A percentile compares a stretch with the other conserved stretches of the same genome.
Conservation (phyloP, 2,329 filamentous ascomycete genomes). For the Magnaporthiopsis poae region DNA sequence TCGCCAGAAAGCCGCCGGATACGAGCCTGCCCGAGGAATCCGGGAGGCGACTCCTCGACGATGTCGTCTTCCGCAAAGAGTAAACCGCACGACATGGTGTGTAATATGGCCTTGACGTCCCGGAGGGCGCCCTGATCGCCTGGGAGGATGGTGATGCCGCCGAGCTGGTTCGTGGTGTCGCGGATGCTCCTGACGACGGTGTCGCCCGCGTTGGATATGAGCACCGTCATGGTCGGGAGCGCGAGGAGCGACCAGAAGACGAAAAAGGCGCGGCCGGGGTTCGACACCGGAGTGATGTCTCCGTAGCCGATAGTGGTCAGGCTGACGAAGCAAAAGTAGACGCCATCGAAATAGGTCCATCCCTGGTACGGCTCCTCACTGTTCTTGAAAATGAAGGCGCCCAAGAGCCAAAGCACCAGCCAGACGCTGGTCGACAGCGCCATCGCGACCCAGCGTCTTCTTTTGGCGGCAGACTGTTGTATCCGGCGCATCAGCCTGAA, state of each 20-base stretch:
- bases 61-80: slow-evolving; percentile 26
- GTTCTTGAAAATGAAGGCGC: slow-evolving; percentile 61
- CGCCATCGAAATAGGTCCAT: slow-evolving; percentile 67
- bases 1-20: slow-evolving; percentile 13
- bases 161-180: slow-evolving; percentile 45
- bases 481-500: slow-evolving; percentile 76
- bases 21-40: slow-evolving; percentile 30
- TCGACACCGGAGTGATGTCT: slow-evolving; percentile 65
- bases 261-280: slow-evolving; percentile 73
- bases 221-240: slow-evolving; percentile 76
- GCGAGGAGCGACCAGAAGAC: slow-evolving; percentile 87
- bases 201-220: slow-evolving; percentile 75
- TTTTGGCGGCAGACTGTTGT: slow-evolving; percentile 53
- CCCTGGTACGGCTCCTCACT: slow-evolving; percentile 43
- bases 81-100: slow-evolving; percentile 32
- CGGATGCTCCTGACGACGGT: slow-evolving; percentile 61
- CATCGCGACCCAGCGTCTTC: slow-evolving; percentile 67
- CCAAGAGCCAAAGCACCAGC: slow-evolving; percentile 67
- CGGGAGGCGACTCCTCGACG: slow-evolving; percentile 29
- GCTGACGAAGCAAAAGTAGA: slow-evolving; percentile 80
- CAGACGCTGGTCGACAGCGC: slow-evolving; percentile 58
- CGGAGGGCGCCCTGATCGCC: slow-evolving; percentile 40
- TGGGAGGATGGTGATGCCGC: slow-evolving; percentile 51
- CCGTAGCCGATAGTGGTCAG: slow-evolving; percentile 83
- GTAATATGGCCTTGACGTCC: slow-evolving; percentile 34